Percentiles rank a stretch among this genome's conserved stretches.
These are phyloP conservation scores for Deinandra increscens DNA, from an alignment of 129 eudicot species.

Conservation along the genomic window DNA sequence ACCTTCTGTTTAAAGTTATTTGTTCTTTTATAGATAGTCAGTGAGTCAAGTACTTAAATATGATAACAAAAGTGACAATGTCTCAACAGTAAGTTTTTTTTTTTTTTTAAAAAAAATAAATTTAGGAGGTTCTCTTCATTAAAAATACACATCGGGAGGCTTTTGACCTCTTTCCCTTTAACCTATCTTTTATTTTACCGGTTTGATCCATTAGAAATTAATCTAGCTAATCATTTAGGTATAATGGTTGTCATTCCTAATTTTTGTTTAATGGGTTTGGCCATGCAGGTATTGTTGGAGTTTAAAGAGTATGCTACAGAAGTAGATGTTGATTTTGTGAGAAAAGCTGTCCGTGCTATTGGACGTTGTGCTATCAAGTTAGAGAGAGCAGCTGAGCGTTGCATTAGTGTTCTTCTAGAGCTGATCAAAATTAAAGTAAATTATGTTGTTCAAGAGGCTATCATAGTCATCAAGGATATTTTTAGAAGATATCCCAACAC, in stretches of 20 bases:
- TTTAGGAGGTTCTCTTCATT: neutral
- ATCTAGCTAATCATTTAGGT: neutral
- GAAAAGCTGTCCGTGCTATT: slow-evolving; percentile 99
- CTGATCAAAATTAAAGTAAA: slow-evolving; percentile 96
- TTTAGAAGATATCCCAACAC: slow-evolving; percentile 99
- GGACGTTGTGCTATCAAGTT: slow-evolving; percentile 98
- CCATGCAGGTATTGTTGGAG: slow-evolving; percentile 80
- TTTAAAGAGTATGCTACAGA: slow-evolving; percentile 98
- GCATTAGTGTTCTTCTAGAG: slow-evolving; percentile 96
- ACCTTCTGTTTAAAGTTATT: neutral
- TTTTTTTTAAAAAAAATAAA: too few species aligned
- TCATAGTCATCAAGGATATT: slow-evolving; percentile 92
- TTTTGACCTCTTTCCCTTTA: slow-evolving; percentile 3
- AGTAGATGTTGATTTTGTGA: slow-evolving; percentile 98
- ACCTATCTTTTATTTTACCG: neutral
- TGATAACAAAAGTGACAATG: neutral
- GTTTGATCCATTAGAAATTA: neutral
- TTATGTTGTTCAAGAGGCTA: slow-evolving; percentile 97
- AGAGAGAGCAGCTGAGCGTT: slow-evolving; percentile 99
- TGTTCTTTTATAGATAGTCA: neutral
- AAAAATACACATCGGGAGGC: neutral
- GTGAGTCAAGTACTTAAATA: neutral
- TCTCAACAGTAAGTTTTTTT: neutral
- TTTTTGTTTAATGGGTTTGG: neutral
- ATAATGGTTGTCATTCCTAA: neutral